Evolutionary conservation across 1,139 yeast species (phyloP).

Genomic region (Sugiyamaella japonica): DNA sequence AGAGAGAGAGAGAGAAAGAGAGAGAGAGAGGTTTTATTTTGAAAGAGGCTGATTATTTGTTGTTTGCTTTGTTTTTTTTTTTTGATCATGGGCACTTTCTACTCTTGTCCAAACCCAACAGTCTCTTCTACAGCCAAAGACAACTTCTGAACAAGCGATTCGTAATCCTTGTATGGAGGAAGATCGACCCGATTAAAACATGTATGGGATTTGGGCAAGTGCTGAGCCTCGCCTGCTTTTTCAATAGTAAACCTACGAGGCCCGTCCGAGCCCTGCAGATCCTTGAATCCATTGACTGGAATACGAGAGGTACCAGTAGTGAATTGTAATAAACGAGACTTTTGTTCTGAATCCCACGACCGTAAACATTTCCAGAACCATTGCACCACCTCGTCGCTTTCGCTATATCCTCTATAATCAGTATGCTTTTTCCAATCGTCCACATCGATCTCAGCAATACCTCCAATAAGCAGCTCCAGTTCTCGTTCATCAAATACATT

Average conservation of each 20-base stretch:
- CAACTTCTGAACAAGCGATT: conserved; percentile 73
- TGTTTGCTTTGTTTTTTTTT: too few species aligned
- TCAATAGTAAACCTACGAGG: conserved; percentile 98
- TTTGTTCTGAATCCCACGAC: conserved; percentile 95
- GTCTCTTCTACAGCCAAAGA: conserved; percentile 91
- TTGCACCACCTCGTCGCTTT: conserved; percentile 91
- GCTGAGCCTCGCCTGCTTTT: conserved; percentile 92
- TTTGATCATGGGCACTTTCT: conserved; percentile 22
- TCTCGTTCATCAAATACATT: conserved; percentile 98
- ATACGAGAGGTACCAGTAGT: conserved; percentile 99
- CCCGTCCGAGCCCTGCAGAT: conserved; percentile 97
- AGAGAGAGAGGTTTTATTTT: too few species aligned
- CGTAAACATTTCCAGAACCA: conserved; percentile 98
- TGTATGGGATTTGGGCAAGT: conserved; percentile 94
- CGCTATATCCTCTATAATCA: conserved; percentile 96
- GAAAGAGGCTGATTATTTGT: too few species aligned
- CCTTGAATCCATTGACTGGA: conserved; percentile 98
- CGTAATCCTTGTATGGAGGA: conserved; percentile 78
- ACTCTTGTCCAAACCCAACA: conserved; percentile 96
- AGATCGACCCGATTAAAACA: conserved; percentile 93
- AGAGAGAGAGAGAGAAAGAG: too few species aligned
- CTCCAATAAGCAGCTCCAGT: conserved; percentile 93
- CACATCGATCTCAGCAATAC: conserved; percentile 94
- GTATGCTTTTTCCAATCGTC: conserved; percentile 99
- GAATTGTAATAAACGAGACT: conserved; percentile 91